These are phyloP conservation scores for Nannizzia gypsea DNA, from an alignment of 2,329 filamentous ascomycete species.

Conservation along the genomic window DNA sequence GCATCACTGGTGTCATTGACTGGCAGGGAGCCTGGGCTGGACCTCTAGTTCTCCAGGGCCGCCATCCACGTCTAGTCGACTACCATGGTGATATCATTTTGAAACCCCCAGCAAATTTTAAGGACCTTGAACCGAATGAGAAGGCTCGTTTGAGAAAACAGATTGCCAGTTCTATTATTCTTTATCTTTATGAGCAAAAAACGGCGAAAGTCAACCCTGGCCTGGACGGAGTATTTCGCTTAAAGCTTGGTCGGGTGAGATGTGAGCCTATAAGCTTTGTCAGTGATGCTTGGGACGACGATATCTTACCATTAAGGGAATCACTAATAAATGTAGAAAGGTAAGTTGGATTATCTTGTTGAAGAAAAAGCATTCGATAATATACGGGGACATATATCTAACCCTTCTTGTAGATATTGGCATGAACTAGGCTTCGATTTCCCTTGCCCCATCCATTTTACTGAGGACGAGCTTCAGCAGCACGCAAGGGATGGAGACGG, in stretches of 20 bases:
- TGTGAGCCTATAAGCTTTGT: slow-evolving; percentile 19
- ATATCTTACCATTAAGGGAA: slow-evolving; percentile 13
- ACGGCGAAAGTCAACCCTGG: slow-evolving; percentile 18
- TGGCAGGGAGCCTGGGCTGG: slow-evolving; percentile 12
- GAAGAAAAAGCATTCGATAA: background rate
- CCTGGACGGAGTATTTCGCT: slow-evolving; percentile 6
- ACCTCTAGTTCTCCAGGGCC: slow-evolving; percentile 8
- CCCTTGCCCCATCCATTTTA: slow-evolving; percentile 10
- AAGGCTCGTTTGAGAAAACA: slow-evolving; percentile 7
- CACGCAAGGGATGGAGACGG: slow-evolving; percentile 10
- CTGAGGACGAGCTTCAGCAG: slow-evolving; percentile 7
- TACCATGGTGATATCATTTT: slow-evolving; percentile 7
- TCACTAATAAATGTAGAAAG: slow-evolving; percentile 4
- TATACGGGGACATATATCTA: background rate
- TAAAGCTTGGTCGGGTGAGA: slow-evolving; percentile 13
- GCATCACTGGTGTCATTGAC: slow-evolving; percentile 10
- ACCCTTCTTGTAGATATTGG: background rate
- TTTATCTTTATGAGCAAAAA: slow-evolving; percentile 17
- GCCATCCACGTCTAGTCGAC: slow-evolving; percentile 11
- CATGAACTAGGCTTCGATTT: background rate
- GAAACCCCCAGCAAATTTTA: slow-evolving; percentile 7
- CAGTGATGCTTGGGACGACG: slow-evolving; percentile 20
- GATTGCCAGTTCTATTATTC: slow-evolving; percentile 9
- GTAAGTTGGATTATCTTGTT: background rate
- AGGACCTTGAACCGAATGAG: slow-evolving; percentile 5